phyloP scores from a whole-genome alignment of 2,329 filamentous ascomycete genomes.

The Botrytis byssoidea region DNA sequence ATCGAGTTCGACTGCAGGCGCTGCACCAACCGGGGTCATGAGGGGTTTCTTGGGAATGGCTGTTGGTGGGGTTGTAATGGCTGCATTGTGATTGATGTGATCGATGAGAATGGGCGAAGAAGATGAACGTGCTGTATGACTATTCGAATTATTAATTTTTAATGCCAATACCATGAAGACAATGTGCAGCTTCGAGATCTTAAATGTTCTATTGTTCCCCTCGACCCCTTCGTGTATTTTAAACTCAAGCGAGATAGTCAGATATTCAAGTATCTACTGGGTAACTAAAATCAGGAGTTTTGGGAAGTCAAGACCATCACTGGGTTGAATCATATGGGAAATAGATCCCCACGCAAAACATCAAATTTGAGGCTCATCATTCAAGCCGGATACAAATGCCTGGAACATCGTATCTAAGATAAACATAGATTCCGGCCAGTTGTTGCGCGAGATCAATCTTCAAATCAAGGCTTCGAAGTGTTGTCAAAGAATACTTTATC shows the following conservation, averaged over 20 bases:
- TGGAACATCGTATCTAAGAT: background rate
- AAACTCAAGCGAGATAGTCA: background rate
- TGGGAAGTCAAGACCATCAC: no score
- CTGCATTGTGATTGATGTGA: conserved; percentile 29
- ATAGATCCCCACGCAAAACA: background rate
- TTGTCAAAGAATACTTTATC: no score
- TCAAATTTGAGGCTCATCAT: background rate
- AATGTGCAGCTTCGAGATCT: background rate
- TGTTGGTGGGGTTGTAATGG: conserved; percentile 29
- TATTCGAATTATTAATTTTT: background rate
- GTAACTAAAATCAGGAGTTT: no score
- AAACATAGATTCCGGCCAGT: background rate
- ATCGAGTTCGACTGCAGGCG: conserved; percentile 33
- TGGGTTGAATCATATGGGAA: no score
- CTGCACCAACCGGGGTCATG: conserved; percentile 34
- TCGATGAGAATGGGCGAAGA: background rate
- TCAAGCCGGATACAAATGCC: background rate
- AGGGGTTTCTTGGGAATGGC: conserved; percentile 33
- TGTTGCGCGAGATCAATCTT: background rate
- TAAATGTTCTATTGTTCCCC: background rate
- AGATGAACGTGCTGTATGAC: background rate
- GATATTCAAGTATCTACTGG: background rate
- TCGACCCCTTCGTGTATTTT: background rate
- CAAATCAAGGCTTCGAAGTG: background rate
- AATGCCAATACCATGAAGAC: background rate